Conservation (phyloP, 805 yeast species). For the Sugiyamaella smithiae region DNA sequence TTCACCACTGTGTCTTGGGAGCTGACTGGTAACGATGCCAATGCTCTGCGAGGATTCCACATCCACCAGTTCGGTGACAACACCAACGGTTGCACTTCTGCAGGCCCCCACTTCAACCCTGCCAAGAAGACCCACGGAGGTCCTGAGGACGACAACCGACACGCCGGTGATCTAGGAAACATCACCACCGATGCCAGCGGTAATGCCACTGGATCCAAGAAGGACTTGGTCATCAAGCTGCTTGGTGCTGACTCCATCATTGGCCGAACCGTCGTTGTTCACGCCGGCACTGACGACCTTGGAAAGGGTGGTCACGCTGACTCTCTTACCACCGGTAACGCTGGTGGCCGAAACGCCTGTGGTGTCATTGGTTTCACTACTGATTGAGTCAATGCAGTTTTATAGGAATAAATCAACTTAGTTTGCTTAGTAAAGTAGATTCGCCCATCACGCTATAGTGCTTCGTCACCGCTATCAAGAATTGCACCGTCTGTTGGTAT, state of each 20-base stretch:
- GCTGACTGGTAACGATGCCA: conserved; percentile 82
- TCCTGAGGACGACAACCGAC: conserved; percentile 75
- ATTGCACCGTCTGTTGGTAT: no score
- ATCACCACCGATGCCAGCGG: conserved; percentile 82
- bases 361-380: conserved; percentile 87
- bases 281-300: conserved; percentile 87
- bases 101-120: conserved; percentile 97
- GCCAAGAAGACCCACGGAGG: conserved; percentile 88
- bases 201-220: conserved; percentile 84
- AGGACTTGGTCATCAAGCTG: conserved; percentile 74
- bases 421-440: no score
- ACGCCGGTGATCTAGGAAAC: conserved; percentile 97
- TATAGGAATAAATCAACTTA: neutral
- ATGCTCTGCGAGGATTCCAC: conserved; percentile 95
- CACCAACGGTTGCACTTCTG: conserved; percentile 98
- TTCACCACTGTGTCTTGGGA: conserved; percentile 89
- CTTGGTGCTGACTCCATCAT: conserved; percentile 83
- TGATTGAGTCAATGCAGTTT: conserved; percentile 26
- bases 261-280: conserved; percentile 95
- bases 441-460: no score
- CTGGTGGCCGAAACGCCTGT: conserved; percentile 98
- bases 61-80: conserved; percentile 97
- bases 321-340: conserved; percentile 93
- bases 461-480: no score
- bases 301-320: conserved; percentile 93